Conservation (phyloP, 176 grass and related monocot species). For the Hsuehochloa calcarea region DNA sequence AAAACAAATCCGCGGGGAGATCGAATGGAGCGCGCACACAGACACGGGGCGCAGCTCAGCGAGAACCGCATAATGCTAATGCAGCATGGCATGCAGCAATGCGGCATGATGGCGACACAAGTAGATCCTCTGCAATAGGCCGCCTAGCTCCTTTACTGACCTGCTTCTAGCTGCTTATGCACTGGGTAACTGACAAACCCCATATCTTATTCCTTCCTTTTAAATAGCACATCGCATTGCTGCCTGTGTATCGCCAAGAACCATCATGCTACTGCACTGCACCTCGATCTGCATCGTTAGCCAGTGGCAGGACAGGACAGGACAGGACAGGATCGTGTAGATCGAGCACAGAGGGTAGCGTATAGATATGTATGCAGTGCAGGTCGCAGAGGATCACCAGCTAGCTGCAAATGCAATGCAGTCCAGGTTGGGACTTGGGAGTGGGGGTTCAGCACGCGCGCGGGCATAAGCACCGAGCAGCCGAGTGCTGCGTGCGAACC, state of each 20-base stretch:
- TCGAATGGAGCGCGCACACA: neutral
- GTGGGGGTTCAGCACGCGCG: neutral
- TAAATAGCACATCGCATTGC: neutral
- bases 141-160: neutral
- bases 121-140: neutral
- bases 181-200: neutral
- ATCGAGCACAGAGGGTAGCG: no score
- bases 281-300: no score
- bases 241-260: neutral
- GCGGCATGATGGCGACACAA: neutral
- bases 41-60: no score
- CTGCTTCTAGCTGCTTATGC: neutral
- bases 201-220: neutral
- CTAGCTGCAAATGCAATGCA: neutral
- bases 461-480: neutral
- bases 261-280: neutral
- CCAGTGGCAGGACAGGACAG: no score
- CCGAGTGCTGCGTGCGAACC: neutral
- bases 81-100: neutral
- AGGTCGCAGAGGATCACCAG: neutral
- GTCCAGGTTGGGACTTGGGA: no score
- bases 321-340: no score
- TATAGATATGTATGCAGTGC: neutral
- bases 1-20: neutral
- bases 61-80: neutral